Evolutionary conservation across 768 basidiomycete genomes (phyloP), one percentile per base, ranked within the genome.

Genomic region (Podaxis rugospora): DNA sequence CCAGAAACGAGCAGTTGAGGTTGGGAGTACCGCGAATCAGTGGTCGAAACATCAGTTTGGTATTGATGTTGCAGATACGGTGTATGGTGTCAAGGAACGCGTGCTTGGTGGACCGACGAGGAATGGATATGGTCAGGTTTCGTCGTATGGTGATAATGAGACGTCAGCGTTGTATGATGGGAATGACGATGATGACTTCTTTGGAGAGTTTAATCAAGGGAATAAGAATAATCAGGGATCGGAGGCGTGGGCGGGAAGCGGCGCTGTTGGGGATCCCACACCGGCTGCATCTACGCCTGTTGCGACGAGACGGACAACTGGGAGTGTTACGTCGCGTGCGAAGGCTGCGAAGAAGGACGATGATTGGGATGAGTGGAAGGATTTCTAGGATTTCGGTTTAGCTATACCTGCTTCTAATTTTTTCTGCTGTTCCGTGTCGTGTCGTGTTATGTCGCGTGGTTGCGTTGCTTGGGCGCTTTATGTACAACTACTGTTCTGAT

Each of bases 341-440:
- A 64, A 71, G 21, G 62, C 70, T 10, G 67, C 75, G 18, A 77
- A 78, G 62, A 81, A 82, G 69, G 77, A 77, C 54, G 83, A 80
- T 63, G 84, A 83, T 44, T 91, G 90, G 86, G 85, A 88, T 63
- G 89, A 89, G 52, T 92, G 90, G 90, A 86, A 91, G 72, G 88
- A 90, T 69, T 91, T 91, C 66, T 92, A 83, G 76, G 14, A 3
- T 32, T 3, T 32, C 32, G 28, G 28, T 32, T 32, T 7, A 7
- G 10, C 42, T 16, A 16, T 44, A 9, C n/a, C 14, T 44, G 4
- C 13, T n/a, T 47, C 18, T 35, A 39, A 57, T 50, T 27, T 59
- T 37, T 40, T 27, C 11, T 25, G 47, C n/a, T 18, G 40, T 42
- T 13, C 44, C 23, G 32, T 50, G 47, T 44, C 23, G 10, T 23